phyloP scores from a whole-genome alignment of 176 grass and related monocot species.

The Ananas comosus region DNA sequence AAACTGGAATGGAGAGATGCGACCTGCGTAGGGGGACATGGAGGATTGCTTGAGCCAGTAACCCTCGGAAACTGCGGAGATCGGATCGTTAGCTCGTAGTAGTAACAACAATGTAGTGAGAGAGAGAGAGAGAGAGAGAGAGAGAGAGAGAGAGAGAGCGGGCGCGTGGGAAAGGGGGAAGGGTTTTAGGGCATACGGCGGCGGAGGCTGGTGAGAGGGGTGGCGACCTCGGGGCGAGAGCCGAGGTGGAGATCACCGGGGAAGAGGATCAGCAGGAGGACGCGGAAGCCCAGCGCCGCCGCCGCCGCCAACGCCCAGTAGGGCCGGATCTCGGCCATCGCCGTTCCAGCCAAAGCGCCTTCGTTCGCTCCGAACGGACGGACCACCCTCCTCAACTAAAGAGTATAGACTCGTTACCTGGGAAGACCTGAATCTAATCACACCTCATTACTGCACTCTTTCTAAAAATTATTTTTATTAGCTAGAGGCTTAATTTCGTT shows the following conservation, averaged over 20 bases:
- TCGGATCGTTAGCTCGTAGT: conserved; percentile 3
- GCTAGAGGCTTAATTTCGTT: too few relatives aligned
- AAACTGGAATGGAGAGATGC: conserved; percentile 5
- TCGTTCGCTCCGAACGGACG: background rate
- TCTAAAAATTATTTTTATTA: too few relatives aligned
- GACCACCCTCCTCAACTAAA: too few relatives aligned
- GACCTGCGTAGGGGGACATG: conserved; percentile 81
- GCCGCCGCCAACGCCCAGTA: conserved; percentile 52
- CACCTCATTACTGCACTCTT: too few relatives aligned
- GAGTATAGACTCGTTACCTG: too few relatives aligned
- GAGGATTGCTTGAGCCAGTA: conserved; percentile 95
- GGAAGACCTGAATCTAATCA: too few relatives aligned
- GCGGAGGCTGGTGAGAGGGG: conserved; percentile 69
- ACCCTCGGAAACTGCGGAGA: conserved; percentile 64
- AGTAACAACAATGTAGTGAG: background rate
- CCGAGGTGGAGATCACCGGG: conserved; percentile 64
- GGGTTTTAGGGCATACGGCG: conserved; percentile 40
- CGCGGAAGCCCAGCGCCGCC: conserved; percentile 55
- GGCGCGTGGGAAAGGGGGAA: background rate
- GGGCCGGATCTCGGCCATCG: conserved; percentile 38
- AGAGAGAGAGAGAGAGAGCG: background rate
- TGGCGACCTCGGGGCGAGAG: conserved; percentile 72
- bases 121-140: background rate
- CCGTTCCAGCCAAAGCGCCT: conserved; percentile 16
- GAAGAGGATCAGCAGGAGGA: conserved; percentile 65